Evolutionary conservation across 106 monocot genomes (phyloP).

Genomic region (Dendrobium catenatum): DNA sequence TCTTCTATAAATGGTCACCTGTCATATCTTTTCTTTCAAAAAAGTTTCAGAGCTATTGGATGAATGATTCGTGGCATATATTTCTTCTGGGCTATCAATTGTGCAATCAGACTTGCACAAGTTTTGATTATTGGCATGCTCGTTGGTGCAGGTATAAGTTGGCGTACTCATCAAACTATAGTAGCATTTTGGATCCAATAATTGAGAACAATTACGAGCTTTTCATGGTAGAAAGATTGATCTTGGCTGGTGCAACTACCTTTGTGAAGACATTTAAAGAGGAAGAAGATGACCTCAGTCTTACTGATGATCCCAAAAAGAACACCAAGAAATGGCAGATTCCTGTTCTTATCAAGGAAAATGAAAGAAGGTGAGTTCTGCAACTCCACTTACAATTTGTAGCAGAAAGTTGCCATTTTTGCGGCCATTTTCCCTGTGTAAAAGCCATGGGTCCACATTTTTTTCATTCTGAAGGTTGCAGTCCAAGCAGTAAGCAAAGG

Average conservation of each 20-base stretch:
- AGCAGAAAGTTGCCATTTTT: neutral
- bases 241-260: conserved; percentile 62
- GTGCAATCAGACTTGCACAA: too few relatives aligned
- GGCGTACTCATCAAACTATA: conserved; percentile 83
- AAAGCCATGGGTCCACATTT: too few relatives aligned
- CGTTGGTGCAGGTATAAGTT: conserved; percentile 47
- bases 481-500: too few relatives aligned
- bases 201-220: conserved; percentile 88
- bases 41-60: too few relatives aligned
- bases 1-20: too few relatives aligned
- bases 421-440: too few relatives aligned
- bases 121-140: neutral
- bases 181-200: conserved; percentile 60
- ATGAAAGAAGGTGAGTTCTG: neutral
- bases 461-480: too few relatives aligned
- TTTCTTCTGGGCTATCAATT: too few relatives aligned
- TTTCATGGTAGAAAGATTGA: conserved; percentile 90
- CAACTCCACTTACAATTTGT: neutral
- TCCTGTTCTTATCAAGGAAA: conserved; percentile 58
- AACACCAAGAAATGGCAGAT: conserved; percentile 83
- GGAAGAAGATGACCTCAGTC: conserved; percentile 58
- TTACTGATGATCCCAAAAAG: conserved; percentile 96
- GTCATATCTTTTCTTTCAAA: too few relatives aligned
- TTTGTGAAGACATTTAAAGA: conserved; percentile 80
- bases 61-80: too few relatives aligned